These are phyloP conservation scores for Penicillium coffeae DNA, from an alignment of 495 filamentous ascomycete genomes.

Conservation along the genomic window DNA sequence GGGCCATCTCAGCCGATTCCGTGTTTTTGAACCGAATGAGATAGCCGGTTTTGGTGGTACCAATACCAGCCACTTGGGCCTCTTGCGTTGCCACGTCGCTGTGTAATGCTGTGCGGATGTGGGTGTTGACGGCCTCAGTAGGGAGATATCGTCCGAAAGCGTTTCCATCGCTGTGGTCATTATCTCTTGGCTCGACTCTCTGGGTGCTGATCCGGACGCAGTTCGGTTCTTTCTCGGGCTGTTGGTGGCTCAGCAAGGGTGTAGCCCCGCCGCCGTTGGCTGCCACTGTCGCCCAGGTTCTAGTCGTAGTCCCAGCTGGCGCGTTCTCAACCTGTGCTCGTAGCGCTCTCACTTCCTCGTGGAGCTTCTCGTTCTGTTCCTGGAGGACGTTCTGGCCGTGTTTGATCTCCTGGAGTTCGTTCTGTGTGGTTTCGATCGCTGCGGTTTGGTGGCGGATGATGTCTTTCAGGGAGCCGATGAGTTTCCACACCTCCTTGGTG, in stretches of 20 bases:
- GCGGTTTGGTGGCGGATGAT: slow-evolving; percentile 13
- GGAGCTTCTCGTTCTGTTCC: slow-evolving; percentile 14
- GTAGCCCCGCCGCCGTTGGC: background rate
- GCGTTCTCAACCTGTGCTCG: slow-evolving; percentile 5
- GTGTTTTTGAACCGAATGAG: slow-evolving; percentile 19
- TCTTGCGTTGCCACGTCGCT: slow-evolving; percentile 13
- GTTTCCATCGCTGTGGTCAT: slow-evolving; percentile 9
- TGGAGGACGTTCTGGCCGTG: slow-evolving; percentile 14
- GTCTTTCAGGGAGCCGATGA: slow-evolving; percentile 14
- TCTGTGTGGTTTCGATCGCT: slow-evolving; percentile 1
- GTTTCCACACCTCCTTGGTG: slow-evolving; percentile 19
- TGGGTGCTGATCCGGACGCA: slow-evolving; percentile 17
- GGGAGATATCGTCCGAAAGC: slow-evolving; percentile 19
- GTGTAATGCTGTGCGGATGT: slow-evolving; percentile 14
- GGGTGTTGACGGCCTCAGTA: slow-evolving; percentile 11
- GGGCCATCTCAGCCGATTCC: slow-evolving; percentile 15
- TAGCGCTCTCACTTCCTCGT: slow-evolving; percentile 14
- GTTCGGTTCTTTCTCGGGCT: slow-evolving; percentile 9
- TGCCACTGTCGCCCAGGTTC: slow-evolving; percentile 6
- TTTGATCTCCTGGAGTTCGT: slow-evolving; percentile 18
- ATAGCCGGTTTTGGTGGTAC: slow-evolving; percentile 21
- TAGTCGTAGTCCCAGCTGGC: slow-evolving; percentile 2
- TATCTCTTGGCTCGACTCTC: slow-evolving; percentile 19
- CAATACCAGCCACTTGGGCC: slow-evolving; percentile 11
- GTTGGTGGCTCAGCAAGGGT: slow-evolving; percentile 4